Evolutionary conservation across 768 basidiomycete genomes (phyloP).

Genomic region (Rhizopogon vesiculosus): DNA sequence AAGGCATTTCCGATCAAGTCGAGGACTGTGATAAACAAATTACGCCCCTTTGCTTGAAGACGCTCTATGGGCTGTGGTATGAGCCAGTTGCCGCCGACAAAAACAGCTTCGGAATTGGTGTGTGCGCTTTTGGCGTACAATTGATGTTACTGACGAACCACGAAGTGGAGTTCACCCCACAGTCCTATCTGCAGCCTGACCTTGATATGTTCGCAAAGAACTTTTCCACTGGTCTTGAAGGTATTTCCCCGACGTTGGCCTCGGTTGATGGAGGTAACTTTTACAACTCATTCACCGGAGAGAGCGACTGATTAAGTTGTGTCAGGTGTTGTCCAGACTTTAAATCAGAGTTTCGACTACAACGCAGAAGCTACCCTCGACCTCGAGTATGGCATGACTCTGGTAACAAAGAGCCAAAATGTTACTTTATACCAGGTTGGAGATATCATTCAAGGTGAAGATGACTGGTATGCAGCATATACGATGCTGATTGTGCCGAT

Average conservation of each 20-base stretch:
- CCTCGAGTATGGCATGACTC: too few species aligned
- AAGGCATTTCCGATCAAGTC: too few species aligned
- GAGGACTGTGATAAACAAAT: conserved; percentile 35
- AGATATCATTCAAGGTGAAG: conserved; percentile 25
- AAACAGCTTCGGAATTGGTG: conserved; percentile 54
- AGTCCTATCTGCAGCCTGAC: conserved; percentile 40
- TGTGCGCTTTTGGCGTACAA: conserved; percentile 5
- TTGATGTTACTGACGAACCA: conserved; percentile 16
- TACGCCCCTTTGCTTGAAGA: conserved; percentile 56
- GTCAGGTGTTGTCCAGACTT: conserved; percentile 38
- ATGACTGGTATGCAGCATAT: background rate
- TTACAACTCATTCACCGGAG: background rate
- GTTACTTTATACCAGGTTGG: too few species aligned
- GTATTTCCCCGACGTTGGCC: conserved; percentile 12
- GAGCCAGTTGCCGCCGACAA: conserved; percentile 33
- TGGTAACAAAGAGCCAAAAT: too few species aligned
- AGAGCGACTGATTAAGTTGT: background rate
- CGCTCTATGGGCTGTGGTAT: conserved; percentile 52
- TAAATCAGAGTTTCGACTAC: conserved; percentile 28
- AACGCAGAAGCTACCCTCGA: conserved; percentile 72
- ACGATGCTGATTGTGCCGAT: too few species aligned
- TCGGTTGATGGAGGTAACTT: conserved; percentile 41
- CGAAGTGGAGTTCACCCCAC: conserved; percentile 49
- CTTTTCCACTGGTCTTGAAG: conserved; percentile 29
- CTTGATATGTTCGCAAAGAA: conserved; percentile 39